Percentiles rank a stretch among this genome's conserved stretches.
phyloP scores from a whole-genome alignment of 139 green algal genomes.

The Eudorina sp. region DNA sequence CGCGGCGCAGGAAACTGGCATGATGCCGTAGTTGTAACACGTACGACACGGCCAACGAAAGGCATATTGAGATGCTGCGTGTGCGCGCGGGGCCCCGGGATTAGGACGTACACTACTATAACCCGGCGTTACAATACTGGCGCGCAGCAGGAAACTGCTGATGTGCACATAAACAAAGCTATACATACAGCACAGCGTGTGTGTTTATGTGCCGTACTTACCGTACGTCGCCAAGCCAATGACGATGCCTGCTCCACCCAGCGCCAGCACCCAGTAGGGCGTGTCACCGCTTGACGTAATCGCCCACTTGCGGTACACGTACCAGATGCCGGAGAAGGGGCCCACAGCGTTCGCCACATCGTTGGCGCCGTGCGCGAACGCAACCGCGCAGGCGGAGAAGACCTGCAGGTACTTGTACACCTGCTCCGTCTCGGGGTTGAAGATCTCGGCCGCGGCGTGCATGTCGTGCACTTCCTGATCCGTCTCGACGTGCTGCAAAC shows the following conservation, averaged over 20 bases:
- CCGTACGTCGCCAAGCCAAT: slow-evolving; percentile 84
- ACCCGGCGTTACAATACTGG: too few species aligned
- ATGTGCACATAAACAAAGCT: too few species aligned
- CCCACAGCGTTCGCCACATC: slow-evolving; percentile 90
- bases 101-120: too few species aligned
- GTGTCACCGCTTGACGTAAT: slow-evolving; percentile 52
- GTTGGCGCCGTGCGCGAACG: slow-evolving; percentile 87
- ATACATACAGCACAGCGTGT: too few species aligned
- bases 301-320: slow-evolving; percentile 50
- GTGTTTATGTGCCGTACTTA: too few species aligned
- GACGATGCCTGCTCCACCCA: slow-evolving; percentile 89
- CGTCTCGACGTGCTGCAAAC: neutral
- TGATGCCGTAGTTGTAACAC: too few species aligned
- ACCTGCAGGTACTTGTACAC: slow-evolving; percentile 55
- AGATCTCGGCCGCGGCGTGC: slow-evolving; percentile 68
- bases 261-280: slow-evolving; percentile 78
- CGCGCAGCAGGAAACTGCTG: too few species aligned
- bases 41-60: too few species aligned
- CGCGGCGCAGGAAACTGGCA: too few species aligned
- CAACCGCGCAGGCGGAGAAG: slow-evolving; percentile 78
- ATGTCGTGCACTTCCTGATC: slow-evolving; percentile 37
- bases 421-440: slow-evolving; percentile 80
- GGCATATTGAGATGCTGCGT: too few species aligned
- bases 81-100: too few species aligned
- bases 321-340: slow-evolving; percentile 80